Percentiles rank a stretch among this genome's conserved stretches.
These are phyloP conservation scores for Capronia epimyces DNA, from an alignment of 2,329 filamentous ascomycete genomes.

Conservation along the genomic window DNA sequence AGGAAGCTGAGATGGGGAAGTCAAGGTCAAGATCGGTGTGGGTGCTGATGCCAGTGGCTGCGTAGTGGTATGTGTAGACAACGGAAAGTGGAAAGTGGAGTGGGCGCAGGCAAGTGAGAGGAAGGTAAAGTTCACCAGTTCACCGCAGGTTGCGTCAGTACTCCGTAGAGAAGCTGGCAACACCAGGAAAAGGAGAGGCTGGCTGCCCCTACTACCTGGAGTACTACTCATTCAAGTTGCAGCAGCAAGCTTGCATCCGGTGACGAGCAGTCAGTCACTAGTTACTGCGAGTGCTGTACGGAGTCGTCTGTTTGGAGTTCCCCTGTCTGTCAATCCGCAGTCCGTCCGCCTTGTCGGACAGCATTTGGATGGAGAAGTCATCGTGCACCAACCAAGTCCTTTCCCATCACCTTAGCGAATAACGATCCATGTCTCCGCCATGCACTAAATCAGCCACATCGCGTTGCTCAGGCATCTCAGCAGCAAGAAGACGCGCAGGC, in stretches of 20 bases:
- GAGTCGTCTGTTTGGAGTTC: too few species aligned
- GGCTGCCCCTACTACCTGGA: too few species aligned
- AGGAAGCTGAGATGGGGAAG: neutral
- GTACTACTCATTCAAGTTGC: neutral
- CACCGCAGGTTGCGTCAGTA: neutral
- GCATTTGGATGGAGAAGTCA: neutral
- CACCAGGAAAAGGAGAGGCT: neutral
- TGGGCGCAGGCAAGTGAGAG: constrained; percentile 1
- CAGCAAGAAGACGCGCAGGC: neutral
- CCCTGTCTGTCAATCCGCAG: neutral
- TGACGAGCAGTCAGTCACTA: too few species aligned
- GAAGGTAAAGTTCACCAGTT: neutral
- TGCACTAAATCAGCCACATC: neutral
- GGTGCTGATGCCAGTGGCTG: neutral
- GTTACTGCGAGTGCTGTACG: too few species aligned
- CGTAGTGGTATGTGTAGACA: neutral
- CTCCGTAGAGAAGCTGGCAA: too few species aligned
- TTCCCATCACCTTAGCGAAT: neutral
- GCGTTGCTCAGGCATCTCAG: neutral
- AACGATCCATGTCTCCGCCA: neutral
- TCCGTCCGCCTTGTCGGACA: neutral
- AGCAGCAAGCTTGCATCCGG: neutral
- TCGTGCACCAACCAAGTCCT: neutral
- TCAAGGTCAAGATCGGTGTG: neutral
- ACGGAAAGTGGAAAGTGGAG: constrained; percentile 2